Evolutionary conservation across 2,329 filamentous ascomycete species (phyloP).

Genomic region (Arthrinium phaeospermum): DNA sequence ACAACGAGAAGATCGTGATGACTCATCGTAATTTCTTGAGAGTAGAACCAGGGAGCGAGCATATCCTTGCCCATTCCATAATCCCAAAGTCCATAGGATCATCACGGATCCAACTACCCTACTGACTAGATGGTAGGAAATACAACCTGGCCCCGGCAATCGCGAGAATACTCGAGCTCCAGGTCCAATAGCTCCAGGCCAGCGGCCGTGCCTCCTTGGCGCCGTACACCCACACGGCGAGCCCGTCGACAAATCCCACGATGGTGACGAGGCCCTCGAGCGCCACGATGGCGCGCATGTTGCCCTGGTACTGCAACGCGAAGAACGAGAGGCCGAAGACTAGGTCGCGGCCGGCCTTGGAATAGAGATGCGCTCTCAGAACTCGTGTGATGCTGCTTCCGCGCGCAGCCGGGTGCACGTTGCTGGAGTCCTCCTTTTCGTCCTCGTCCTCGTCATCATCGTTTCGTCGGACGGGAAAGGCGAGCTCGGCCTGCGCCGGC

Average conservation of each 20-base stretch:
- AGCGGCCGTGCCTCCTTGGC: conserved; percentile 1
- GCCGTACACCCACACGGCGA: background rate
- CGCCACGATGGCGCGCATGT: background rate
- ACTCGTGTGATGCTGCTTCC: background rate
- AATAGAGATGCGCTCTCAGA: conserved; percentile 4
- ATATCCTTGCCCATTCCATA: background rate
- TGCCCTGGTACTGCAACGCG: conserved; percentile 1
- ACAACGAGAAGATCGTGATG: no score
- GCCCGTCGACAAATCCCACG: background rate
- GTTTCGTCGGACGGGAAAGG: background rate
- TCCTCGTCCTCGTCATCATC: background rate
- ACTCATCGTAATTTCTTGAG: no score
- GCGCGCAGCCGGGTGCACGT: background rate
- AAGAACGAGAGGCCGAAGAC: background rate
- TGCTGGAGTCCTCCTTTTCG: background rate
- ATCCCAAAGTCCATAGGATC: background rate
- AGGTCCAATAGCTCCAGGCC: conserved; percentile 3
- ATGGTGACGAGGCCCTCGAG: background rate
- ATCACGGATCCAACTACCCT: background rate
- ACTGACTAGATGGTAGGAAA: background rate
- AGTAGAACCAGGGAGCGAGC: no score
- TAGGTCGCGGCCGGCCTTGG: conserved; percentile 3
- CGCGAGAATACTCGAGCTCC: background rate
- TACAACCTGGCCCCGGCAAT: background rate
- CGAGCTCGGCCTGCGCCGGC: background rate